These are phyloP conservation scores for Tuber aestivum DNA, from an alignment of 495 filamentous ascomycete species.

Conservation along the genomic window DNA sequence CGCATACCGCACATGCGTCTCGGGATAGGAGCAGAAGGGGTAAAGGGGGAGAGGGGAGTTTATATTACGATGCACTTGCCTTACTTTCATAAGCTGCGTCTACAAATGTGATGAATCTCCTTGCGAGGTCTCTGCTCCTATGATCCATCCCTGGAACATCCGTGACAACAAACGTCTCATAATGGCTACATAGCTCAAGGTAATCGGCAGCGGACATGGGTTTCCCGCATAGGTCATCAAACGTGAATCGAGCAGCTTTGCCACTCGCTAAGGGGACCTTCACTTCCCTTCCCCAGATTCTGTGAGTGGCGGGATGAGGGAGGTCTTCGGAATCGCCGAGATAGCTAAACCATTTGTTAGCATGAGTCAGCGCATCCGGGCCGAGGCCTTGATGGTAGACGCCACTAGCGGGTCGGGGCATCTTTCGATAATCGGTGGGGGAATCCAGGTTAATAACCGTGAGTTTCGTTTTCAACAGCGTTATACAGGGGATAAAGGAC, in stretches of 20 bases:
- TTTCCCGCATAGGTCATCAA: slow-evolving; percentile 78
- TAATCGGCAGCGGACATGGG: slow-evolving; percentile 93
- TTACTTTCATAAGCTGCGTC: slow-evolving; percentile 84
- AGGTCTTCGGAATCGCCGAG: slow-evolving; percentile 78
- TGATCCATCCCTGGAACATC: slow-evolving; percentile 88
- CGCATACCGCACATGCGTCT: not conserved
- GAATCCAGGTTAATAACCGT: slow-evolving; percentile 91
- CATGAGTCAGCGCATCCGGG: slow-evolving; percentile 67
- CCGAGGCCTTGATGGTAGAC: slow-evolving; percentile 91
- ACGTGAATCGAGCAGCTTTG: slow-evolving; percentile 79
- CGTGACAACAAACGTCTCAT: slow-evolving; percentile 85
- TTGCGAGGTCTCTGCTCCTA: slow-evolving; percentile 75
- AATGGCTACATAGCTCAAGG: slow-evolving; percentile 81
- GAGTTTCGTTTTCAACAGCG: slow-evolving; percentile 73
- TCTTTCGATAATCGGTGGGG: slow-evolving; percentile 92
- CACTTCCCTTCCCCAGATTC: slow-evolving; percentile 92
- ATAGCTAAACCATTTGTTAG: slow-evolving; percentile 90
- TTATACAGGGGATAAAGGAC: slow-evolving; percentile 92
- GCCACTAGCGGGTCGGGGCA: slow-evolving; percentile 84
- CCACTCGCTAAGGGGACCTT: slow-evolving; percentile 81
- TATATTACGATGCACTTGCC: slow-evolving; percentile 44
- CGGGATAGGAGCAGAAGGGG: slow-evolving; percentile 2
- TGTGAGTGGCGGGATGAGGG: slow-evolving; percentile 68
- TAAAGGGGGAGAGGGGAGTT: slow-evolving; percentile 1
- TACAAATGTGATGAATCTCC: slow-evolving; percentile 94